Evolutionary conservation across 768 basidiomycete species (phyloP).

Genomic region (Pleurotus cornucopiae): DNA sequence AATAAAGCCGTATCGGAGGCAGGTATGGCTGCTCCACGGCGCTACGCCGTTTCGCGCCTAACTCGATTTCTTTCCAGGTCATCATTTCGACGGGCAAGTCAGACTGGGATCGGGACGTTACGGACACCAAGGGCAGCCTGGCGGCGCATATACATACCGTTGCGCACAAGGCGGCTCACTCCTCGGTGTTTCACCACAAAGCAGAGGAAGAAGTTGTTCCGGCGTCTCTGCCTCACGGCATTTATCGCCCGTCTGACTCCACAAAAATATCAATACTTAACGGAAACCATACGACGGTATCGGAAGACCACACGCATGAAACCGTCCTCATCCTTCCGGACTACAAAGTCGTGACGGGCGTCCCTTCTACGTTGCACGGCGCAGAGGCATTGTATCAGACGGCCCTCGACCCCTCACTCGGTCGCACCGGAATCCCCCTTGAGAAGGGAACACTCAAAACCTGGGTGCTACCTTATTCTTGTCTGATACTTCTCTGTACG

Average conservation of each 20-base stretch:
- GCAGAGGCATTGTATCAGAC: conserved; percentile 67
- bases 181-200: conserved; percentile 17
- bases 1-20: conserved; percentile 78
- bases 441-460: conserved; percentile 52
- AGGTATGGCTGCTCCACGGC: conserved; percentile 38
- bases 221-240: conserved; percentile 37
- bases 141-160: conserved; percentile 51
- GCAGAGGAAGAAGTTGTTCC: conserved; percentile 13
- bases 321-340: conserved; percentile 91
- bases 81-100: conserved; percentile 87
- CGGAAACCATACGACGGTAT: conserved; percentile 74
- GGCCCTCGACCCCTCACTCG: conserved; percentile 56
- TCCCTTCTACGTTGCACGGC: conserved; percentile 58
- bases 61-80: conserved; percentile 39
- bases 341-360: conserved; percentile 76
- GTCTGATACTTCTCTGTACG: conserved; percentile 79
- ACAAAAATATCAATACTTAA: conserved; percentile 71
- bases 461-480: conserved; percentile 86
- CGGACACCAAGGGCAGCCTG: conserved; percentile 64
- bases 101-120: conserved; percentile 85
- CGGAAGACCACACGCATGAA: conserved; percentile 58
- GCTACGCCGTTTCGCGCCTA: conserved; percentile 3
- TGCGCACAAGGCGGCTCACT: conserved; percentile 21
- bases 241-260: conserved; percentile 55
- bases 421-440: conserved; percentile 38